Base-by-base conservation (phyloP, 2,329 filamentous ascomycete species). In the Colletotrichum nymphaeae region DNA sequence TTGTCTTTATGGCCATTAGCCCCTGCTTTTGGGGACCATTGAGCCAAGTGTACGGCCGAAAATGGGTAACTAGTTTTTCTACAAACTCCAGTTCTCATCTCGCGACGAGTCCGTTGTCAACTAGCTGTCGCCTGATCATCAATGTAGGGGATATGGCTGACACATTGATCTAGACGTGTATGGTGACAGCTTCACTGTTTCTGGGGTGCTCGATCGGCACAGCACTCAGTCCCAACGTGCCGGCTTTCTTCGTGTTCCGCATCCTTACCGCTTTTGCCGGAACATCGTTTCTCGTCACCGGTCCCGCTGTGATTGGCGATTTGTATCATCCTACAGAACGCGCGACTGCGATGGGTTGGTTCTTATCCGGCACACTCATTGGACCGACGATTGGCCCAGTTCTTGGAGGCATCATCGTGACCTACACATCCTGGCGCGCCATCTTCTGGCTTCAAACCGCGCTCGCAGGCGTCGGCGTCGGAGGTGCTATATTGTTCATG, bases 361-460 rank as follows among this genome's bases (percentile, higher is more conserved):
- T 93, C 78, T 80, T 93, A 28, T 88, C 86, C 0, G 92, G 92
- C 0, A 93, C 91, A 0, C 84, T 94, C 1, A 88, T 93, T 63
- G 92, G 92, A 0, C 92, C 92, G 5, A 90, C 88, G 2, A 82
- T 91, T 70, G 91, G 92, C 1, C 87, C 88, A 1, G 91, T 93
- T 76, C 84, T 94, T n/a, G 88, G 92, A 73, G 92, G 92, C 35
- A 90, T 93, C 35, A 92, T 94, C 64, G 91, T 93, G 37, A 94
- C 91, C 0, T 93, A 89, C 81, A 83, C 86, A 7, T 87, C 86
- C 24, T 94, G 92, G 93, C 85, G 92, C 35, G 88, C 89, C 59
- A 93, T 94, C 73, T 94, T 93, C 82, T 94, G 91, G 90, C 84
- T 94, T 0, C 91, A 94, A 76, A 87, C 90, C 0, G 92, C 88